Conservation (phyloP, 1,284 basidiomycete species). For the Naganishia sp. region DNA sequence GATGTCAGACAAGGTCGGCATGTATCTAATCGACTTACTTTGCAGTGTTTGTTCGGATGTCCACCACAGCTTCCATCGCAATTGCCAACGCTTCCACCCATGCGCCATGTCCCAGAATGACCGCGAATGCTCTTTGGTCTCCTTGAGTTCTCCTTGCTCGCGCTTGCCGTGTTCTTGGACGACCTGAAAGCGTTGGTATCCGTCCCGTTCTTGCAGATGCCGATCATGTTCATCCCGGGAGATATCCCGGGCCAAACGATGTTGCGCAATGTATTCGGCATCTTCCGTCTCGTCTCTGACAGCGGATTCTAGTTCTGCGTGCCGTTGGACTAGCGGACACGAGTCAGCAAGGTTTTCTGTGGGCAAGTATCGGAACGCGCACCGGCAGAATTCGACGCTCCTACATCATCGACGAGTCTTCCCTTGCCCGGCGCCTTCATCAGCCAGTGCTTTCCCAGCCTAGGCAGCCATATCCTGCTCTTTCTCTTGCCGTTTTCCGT, state of each 20-base stretch:
- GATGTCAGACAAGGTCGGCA: background rate
- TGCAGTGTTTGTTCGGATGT: slow-evolving; percentile 23
- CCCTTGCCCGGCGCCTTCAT: slow-evolving; percentile 20
- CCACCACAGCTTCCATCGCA: slow-evolving; percentile 27
- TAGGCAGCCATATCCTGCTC: slow-evolving; percentile 12
- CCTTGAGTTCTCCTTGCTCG: slow-evolving; percentile 11
- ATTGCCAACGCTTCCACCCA: slow-evolving; percentile 12
- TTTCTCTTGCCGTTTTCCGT: slow-evolving; percentile 4
- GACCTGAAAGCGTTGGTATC: no score
- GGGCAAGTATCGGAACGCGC: background rate
- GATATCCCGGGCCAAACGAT: slow-evolving; percentile 9
- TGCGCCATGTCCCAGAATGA: background rate
- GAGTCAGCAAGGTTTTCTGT: background rate
- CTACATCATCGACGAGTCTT: slow-evolving; percentile 15
- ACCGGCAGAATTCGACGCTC: slow-evolving; percentile 16
- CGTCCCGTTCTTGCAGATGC: slow-evolving; percentile 9
- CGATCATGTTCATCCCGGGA: slow-evolving; percentile 13
- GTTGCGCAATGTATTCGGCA: slow-evolving; percentile 7
- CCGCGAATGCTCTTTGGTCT: background rate
- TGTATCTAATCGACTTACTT: slow-evolving; percentile 1
- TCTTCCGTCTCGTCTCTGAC: slow-evolving; percentile 15
- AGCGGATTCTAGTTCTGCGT: slow-evolving; percentile 17
- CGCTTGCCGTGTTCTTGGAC: background rate
- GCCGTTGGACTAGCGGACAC: slow-evolving; percentile 1
- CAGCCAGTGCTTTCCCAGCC: slow-evolving; percentile 22